Evolutionary conservation across 2,329 filamentous ascomycete species (phyloP).

Genomic region (Endoconidiophora laricicola): DNA sequence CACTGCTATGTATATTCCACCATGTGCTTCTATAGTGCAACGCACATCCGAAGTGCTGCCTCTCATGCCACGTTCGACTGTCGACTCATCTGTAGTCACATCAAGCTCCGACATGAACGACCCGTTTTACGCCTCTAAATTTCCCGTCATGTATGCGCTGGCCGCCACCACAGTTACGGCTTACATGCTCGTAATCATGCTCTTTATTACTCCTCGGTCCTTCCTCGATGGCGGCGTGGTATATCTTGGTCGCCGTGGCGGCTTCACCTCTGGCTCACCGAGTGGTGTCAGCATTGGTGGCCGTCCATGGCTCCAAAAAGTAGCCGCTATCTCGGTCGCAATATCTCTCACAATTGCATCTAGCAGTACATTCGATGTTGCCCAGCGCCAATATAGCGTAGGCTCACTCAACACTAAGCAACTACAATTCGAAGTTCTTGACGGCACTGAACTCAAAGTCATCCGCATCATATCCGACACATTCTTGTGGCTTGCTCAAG

Average conservation of each 20-base stretch:
- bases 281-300: conserved; percentile 74
- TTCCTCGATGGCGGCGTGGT: conserved; percentile 77
- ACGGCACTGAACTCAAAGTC: conserved; percentile 70
- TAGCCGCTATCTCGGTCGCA: conserved; percentile 54
- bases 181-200: conserved; percentile 84
- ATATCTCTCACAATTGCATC: conserved; percentile 89
- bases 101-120: conserved; percentile 52
- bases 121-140: conserved; percentile 86
- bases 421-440: conserved; percentile 64
- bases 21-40: background rate
- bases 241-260: conserved; percentile 63
- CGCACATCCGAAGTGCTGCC: background rate
- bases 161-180: conserved; percentile 80
- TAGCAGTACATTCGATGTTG: conserved; percentile 74
- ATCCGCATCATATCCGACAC: conserved; percentile 89
- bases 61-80: conserved; percentile 5
- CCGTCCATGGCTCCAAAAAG: conserved; percentile 82
- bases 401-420: conserved; percentile 65
- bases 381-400: conserved; percentile 60
- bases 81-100: conserved; percentile 19
- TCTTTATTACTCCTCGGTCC: conserved; percentile 86
- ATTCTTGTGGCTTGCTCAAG: conserved; percentile 93
- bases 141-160: conserved; percentile 84
- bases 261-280: conserved; percentile 70
- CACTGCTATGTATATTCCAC: conserved; percentile 5